phyloP scores from a whole-genome alignment of 2,329 filamentous ascomycete genomes.

The Fusarium ambrosium region DNA sequence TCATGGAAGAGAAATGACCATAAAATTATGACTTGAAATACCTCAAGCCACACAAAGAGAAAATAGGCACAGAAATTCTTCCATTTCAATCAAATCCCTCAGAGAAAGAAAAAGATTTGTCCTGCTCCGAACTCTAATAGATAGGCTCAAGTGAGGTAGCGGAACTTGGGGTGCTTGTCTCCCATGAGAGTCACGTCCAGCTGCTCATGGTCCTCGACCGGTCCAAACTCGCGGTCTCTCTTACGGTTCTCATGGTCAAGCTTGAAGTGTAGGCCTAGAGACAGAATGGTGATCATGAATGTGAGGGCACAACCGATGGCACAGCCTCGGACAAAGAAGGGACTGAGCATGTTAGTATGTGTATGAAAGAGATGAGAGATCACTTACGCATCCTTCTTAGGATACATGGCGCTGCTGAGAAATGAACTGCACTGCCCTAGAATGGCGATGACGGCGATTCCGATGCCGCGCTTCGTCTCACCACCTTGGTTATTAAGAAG shows the following conservation, averaged over 20 bases:
- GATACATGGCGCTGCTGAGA: conserved; percentile 31
- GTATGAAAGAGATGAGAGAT: rapidly evolving
- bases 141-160: background rate
- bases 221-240: background rate
- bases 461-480: conserved; percentile 24
- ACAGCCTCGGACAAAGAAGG: conserved; percentile 25
- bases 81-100: background rate
- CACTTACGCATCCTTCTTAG: conserved; percentile 30
- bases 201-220: background rate
- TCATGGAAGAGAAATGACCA: background rate
- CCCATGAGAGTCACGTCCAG: conserved; percentile 6
- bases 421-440: conserved; percentile 36
- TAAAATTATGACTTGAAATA: background rate
- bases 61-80: background rate
- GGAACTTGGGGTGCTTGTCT: conserved; percentile 3
- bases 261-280: conserved; percentile 21
- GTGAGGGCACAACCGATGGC: conserved; percentile 31
- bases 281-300: conserved; percentile 1
- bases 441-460: conserved; percentile 10
- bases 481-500: conserved; percentile 33
- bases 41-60: background rate
- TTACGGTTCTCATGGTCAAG: conserved; percentile 19
- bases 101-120: background rate
- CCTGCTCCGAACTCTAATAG: background rate
- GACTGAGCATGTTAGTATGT: conserved; percentile 1